phyloP scores from a whole-genome alignment of 257 asterid species.

The Solanum chiquidenum region DNA sequence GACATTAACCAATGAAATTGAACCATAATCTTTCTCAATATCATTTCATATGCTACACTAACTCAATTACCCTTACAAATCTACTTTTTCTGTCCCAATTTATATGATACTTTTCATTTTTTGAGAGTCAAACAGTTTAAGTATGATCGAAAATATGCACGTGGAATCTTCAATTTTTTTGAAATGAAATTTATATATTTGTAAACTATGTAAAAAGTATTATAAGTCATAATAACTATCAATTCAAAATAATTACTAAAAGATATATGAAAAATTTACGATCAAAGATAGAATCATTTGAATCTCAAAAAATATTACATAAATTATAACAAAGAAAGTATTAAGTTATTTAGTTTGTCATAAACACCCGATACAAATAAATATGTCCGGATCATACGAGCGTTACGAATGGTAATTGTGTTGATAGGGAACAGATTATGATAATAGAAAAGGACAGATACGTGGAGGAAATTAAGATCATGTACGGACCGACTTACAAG shows the following conservation, averaged over 20 bases:
- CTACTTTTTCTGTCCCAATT: fast-evolving
- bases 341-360: no score
- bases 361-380: no score
- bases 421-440: no score
- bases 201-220: no score
- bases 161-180: no score
- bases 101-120: no score
- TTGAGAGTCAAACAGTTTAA: no score
- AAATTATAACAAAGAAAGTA: fast-evolving
- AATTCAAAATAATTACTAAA: no score
- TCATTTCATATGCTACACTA: neutral
- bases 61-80: neutral
- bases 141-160: fast-evolving
- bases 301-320: fast-evolving
- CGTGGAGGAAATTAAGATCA: neutral
- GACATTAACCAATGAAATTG: no score
- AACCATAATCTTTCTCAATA: no score
- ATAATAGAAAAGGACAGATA: conserved; percentile 7
- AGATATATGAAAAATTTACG: fast-evolving
- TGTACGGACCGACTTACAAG: conserved; percentile 13
- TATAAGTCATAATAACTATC: no score
- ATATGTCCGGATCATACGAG: neutral
- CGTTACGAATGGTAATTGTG: neutral
- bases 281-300: fast-evolving
- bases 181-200: no score